Evolutionary conservation across 495 filamentous ascomycete genomes (phyloP), one percentile per base, ranked within the genome.

Genomic region (Penicillium egyptiacum): DNA sequence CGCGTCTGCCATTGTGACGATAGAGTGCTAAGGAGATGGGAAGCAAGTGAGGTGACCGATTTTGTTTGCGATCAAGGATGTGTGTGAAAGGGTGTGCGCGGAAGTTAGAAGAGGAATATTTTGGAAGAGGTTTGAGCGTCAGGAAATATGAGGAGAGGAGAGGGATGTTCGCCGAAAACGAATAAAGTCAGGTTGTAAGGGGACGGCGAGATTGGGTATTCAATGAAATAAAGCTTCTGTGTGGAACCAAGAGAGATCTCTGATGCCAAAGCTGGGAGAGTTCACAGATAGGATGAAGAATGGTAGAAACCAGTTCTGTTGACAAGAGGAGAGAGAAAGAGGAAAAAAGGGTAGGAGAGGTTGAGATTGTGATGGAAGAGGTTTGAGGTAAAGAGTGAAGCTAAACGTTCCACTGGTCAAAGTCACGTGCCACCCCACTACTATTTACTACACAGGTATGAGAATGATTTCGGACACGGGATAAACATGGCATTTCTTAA

Each of bases 1-100:
- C 57, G 77, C 70, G 59, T 82, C 79, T 59, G 81, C 75, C 83
- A 86, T 86, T 61, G 59, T 71, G 71, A 67, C 62, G 54, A 45
- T 50, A 41, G 56, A 44, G 30, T 56, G 41, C 35, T 39, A 39
- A 53, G 19, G 52, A 45, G 46, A 46, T 43, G 41, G 28, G 26
- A 33, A 35, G 14, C 23, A 44, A 53, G 30, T 22, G 28, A 22
- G 46, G 26, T 49, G 20, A 22, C 17, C 22, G 51, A 44, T 31
- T 22, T 14, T 17, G n/a, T 12, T 22, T 35, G 48, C 20, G 47
- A 33, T 33, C 31, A 17, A 51, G 22, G 48, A 14, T 43, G 11
- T 28, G 11, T n/a, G 17, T 31, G 40, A 33, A 25, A 25, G 6
- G 23, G 14, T 47, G 43, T 16, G 42, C 14, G 43, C 43, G 23